phyloP scores from a whole-genome alignment of 1,139 yeast species.

The Blastobotrys capitulatus region DNA sequence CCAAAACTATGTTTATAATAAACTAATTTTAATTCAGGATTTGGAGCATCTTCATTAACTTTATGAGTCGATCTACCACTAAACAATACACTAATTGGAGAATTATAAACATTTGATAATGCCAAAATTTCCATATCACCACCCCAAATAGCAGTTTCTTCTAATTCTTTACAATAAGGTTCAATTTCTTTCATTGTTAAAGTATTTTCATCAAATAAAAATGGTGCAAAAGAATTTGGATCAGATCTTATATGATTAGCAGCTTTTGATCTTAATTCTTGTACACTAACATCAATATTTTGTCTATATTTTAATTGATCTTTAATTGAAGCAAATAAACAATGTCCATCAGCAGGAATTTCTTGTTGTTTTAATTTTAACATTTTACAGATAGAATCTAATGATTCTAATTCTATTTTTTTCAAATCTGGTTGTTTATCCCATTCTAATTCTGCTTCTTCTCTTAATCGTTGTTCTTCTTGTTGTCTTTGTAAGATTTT shows the following conservation, averaged over 20 bases:
- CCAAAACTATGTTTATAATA: conserved; percentile 84
- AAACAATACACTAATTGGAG: conserved; percentile 70
- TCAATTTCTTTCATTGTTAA: conserved; percentile 57
- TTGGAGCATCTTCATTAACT: conserved; percentile 47
- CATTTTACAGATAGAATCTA: conserved; percentile 47
- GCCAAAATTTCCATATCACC: conserved; percentile 91
- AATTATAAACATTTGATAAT: conserved; percentile 56
- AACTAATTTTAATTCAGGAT: conserved; percentile 59
- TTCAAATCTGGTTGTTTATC: conserved; percentile 59
- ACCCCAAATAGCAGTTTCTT: conserved; percentile 86
- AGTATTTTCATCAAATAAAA: conserved; percentile 71
- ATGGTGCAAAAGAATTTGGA: conserved; percentile 72
- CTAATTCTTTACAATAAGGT: conserved; percentile 64
- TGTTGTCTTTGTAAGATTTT: conserved; percentile 71
- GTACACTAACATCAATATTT: conserved; percentile 38
- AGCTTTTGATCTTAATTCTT: conserved; percentile 57
- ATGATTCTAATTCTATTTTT: conserved; percentile 61
- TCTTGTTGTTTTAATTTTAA: conserved; percentile 45
- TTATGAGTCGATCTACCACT: conserved; percentile 63
- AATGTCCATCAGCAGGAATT: conserved; percentile 89
- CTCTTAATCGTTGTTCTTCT: conserved; percentile 54
- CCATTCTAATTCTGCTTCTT: conserved; percentile 71
- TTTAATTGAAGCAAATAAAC: conserved; percentile 77
- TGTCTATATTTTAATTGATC: conserved; percentile 67
- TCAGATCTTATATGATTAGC: conserved; percentile 60